phyloP scores from a whole-genome alignment of 2,329 filamentous ascomycete genomes.

The Podosphaera aphanis region DNA sequence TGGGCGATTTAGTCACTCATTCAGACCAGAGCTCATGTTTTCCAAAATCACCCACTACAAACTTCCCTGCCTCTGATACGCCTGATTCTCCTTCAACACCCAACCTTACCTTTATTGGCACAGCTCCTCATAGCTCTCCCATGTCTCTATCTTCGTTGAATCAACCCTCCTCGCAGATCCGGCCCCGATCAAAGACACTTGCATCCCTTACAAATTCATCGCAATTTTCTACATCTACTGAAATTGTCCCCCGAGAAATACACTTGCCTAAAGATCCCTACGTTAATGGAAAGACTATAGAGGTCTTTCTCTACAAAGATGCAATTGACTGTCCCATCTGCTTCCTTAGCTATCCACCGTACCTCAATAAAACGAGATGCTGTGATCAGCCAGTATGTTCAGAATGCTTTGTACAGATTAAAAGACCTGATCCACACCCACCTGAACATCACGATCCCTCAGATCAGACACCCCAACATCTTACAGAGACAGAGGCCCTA shows the following conservation, averaged over 20 bases:
- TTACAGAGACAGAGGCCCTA: conserved; percentile 33
- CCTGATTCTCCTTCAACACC: conserved; percentile 34
- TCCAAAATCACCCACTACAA: conserved; percentile 31
- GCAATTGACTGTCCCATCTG: conserved; percentile 84
- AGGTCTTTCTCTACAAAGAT: conserved; percentile 84
- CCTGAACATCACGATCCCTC: conserved; percentile 33
- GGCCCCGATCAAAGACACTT: conserved; percentile 70
- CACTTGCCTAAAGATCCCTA: conserved; percentile 59
- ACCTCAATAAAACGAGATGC: conserved; percentile 80
- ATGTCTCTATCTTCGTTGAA: conserved; percentile 24
- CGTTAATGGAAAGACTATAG: conserved; percentile 82
- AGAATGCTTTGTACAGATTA: conserved; percentile 97
- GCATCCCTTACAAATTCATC: conserved; percentile 57
- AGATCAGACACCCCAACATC: conserved; percentile 15
- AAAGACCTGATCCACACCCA: conserved; percentile 72
- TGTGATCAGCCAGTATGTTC: conserved; percentile 94
- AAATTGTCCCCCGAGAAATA: conserved; percentile 57
- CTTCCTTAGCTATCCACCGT: conserved; percentile 85
- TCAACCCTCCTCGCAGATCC: conserved; percentile 35
- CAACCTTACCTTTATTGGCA: conserved; percentile 35
- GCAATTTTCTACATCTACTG: conserved; percentile 46
- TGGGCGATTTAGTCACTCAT: conserved; percentile 10
- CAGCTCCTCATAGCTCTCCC: conserved; percentile 23
- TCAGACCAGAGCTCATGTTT: conserved; percentile 45
- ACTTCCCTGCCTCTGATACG: conserved; percentile 55